Conservation (phyloP, 768 basidiomycete genomes). For the Pisolithus albus region DNA sequence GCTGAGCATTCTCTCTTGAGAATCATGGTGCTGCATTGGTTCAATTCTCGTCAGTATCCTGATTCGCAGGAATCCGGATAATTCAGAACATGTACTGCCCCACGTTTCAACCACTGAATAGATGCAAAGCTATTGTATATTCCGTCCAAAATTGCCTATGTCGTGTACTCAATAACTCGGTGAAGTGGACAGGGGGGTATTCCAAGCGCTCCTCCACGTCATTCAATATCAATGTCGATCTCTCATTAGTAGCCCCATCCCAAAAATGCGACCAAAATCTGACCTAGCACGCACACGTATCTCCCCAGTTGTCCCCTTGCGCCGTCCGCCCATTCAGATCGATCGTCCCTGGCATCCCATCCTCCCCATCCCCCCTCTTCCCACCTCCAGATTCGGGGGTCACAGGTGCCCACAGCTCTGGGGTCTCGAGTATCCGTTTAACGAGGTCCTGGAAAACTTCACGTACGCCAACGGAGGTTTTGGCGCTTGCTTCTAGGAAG, state of each 20-base stretch:
- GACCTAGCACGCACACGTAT: constrained; percentile 20
- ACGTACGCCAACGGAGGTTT: constrained; percentile 78
- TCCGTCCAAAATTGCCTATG: too few species aligned
- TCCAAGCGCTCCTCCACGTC: too few species aligned
- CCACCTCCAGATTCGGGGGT: constrained; percentile 11
- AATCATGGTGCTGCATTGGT: too few species aligned
- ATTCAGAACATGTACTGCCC: constrained; percentile 34
- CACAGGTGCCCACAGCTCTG: constrained; percentile 63
- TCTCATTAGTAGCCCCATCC: too few species aligned
- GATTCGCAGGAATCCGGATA: too few species aligned
- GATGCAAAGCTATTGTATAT: too few species aligned
- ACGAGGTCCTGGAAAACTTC: constrained; percentile 78
- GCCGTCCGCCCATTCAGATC: constrained; percentile 20
- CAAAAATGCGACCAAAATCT: neutral
- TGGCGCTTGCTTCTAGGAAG: constrained; percentile 91
- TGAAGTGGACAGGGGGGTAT: too few species aligned
- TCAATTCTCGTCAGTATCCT: too few species aligned
- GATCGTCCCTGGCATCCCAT: constrained; percentile 40
- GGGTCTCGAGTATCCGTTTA: constrained; percentile 73
- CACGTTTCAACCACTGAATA: constrained; percentile 37
- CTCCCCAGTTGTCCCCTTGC: constrained; percentile 21
- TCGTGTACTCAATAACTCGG: too few species aligned
- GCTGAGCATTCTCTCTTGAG: too few species aligned
- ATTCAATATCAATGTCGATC: too few species aligned
- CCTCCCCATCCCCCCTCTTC: constrained; percentile 11